phyloP scores from a whole-genome alignment of 345 rosid genomes.

The Physaria fendleri region DNA sequence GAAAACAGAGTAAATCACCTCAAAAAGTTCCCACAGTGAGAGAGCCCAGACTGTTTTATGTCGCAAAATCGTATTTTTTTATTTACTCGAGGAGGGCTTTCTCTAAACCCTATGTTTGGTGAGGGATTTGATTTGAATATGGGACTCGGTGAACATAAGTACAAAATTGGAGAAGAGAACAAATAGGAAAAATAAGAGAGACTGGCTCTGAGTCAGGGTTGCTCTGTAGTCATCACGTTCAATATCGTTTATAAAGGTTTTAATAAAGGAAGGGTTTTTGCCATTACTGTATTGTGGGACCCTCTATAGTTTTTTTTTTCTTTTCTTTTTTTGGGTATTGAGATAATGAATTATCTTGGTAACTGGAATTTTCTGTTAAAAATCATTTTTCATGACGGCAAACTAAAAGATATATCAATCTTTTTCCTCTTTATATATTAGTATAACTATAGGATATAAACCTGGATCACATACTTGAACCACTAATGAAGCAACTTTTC shows the following conservation, averaged over 20 bases:
- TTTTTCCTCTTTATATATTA: too few relatives aligned
- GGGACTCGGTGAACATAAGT: neutral
- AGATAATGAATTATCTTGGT: constrained; percentile 16
- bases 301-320: neutral
- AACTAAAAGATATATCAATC: neutral
- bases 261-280: neutral
- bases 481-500: too few relatives aligned
- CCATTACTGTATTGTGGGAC: neutral
- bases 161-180: neutral
- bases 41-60: neutral
- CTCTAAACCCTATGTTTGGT: neutral
- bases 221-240: neutral
- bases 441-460: too few relatives aligned
- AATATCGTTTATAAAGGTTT: neutral
- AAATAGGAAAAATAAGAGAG: neutral
- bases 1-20: neutral
- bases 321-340: neutral
- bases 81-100: too few relatives aligned
- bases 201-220: neutral
- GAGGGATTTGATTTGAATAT: too few relatives aligned
- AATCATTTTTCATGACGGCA: neutral
- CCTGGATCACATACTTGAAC: too few relatives aligned
- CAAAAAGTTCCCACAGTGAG: neutral
- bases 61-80: neutral
- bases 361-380: neutral